Evolutionary conservation across 1,284 basidiomycete genomes (phyloP), one percentile per base, ranked within the genome.

Genomic region (Amylostereum areolatum): DNA sequence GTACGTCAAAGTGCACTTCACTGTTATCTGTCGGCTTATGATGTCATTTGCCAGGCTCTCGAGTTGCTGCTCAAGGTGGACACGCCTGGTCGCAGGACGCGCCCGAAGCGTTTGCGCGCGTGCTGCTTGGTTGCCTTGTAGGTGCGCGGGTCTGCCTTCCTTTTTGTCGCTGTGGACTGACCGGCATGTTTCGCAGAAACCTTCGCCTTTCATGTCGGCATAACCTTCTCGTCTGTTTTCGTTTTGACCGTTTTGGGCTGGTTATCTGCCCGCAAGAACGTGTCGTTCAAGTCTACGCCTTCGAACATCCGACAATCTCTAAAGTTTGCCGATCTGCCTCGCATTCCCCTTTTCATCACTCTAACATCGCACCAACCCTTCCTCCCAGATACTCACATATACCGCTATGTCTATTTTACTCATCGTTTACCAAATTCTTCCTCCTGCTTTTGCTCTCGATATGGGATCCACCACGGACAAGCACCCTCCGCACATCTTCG

Each of bases 361-460:
- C 35, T 25, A 39, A 34, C 48, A 12, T 32, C 29, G 18, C 18
- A 18, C 18, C 18, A 30, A 33, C n/a, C 24, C n/a, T 39, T 30
- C 40, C 24, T 33, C 6, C 35, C 57, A 89, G 86, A 57, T 78
- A 83, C 46, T 81, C 81, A 1, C 75, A 92, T 34, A 79, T 94
- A 34, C 83, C 90, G 1, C 74, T 95, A 12, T 85, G 86, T 3
- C 71, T 95, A 3, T 75, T 95, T 53, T 94, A 93, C 62, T 92
- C 92, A 1, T 92, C 92, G 1, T 70, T 95, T 33, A 86, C 89
- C 2, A 95, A 95, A 56, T 76, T 92, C 7, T 86, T 94, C 62
- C 77, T 96, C 3, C 80, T 94, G 25, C 81, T 91, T 55, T 71
- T 91, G 12, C 77, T 96, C 12, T 82, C 89, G 0, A 83, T 96